Percentiles rank a stretch among this genome's conserved stretches.
phyloP scores from a whole-genome alignment of 352 stramenopile genomes.

The Globisporangium echinulatum region DNA sequence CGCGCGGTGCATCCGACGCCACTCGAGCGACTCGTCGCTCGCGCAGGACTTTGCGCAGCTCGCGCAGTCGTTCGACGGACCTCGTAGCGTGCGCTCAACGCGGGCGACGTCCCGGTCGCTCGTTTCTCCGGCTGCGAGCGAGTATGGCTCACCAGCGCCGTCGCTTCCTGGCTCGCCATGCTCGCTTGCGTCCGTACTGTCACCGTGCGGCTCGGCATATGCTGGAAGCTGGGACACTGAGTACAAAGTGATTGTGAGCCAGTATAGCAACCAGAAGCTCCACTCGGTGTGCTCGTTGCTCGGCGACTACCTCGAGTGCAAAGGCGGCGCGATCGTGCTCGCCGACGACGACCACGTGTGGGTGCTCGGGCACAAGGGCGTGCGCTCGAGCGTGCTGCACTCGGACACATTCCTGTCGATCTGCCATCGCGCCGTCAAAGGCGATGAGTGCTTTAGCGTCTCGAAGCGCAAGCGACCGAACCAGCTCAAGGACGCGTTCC shows the following conservation, averaged over 20 bases:
- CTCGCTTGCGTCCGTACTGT: slow-evolving; percentile 34
- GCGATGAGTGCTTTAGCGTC: slow-evolving; percentile 39
- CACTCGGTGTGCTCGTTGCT: slow-evolving; percentile 63
- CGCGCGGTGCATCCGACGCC: slow-evolving; percentile 47
- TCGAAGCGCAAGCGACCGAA: slow-evolving; percentile 24
- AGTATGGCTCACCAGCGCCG: background rate
- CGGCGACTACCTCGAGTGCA: slow-evolving; percentile 66
- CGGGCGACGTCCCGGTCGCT: slow-evolving; percentile 9
- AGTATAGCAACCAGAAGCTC: slow-evolving; percentile 66
- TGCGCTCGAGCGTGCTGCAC: too few relatives aligned
- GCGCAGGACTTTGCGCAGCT: slow-evolving; percentile 38
- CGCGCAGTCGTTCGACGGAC: slow-evolving; percentile 29
- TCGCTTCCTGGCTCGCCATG: slow-evolving; percentile 5
- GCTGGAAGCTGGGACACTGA: slow-evolving; percentile 13
- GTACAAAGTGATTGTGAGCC: slow-evolving; percentile 65
- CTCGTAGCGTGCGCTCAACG: slow-evolving; percentile 7
- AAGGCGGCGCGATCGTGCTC: slow-evolving; percentile 57
- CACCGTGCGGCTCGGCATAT: slow-evolving; percentile 22
- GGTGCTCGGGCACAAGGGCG: slow-evolving; percentile 56
- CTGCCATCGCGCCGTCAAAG: background rate
- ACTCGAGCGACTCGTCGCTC: slow-evolving; percentile 36
- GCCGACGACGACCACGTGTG: slow-evolving; percentile 53
- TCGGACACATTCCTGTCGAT: too few relatives aligned
- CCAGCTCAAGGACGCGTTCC: slow-evolving; percentile 25
- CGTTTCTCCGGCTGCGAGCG: slow-evolving; percentile 5